Evolutionary conservation across 179 eudicot genomes (phyloP), one percentile per base, ranked within the genome.

Genomic region (Sideroxylon spinosum): DNA sequence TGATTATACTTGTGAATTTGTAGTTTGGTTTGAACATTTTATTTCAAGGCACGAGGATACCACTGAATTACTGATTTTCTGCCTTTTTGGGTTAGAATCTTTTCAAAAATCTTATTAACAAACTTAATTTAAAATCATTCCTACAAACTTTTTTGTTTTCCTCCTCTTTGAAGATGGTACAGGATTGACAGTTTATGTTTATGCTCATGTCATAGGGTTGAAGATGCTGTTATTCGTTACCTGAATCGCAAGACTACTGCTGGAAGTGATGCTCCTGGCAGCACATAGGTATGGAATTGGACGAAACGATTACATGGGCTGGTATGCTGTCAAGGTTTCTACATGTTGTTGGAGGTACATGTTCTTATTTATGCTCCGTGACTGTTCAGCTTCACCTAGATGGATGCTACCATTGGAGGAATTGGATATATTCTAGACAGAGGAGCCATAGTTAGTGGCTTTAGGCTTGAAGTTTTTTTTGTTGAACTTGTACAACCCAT

Each of bases 171-270:
- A 20, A 50, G 23, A 37, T 55, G 1, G 37, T 3, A n/a, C 19
- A 56, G 66, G 64, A 75, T 80, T 59, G 46, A 6, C 5, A 1
- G 44, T 67, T 13, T 78, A 22, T 71, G 29, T 28, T 74, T 19
- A 0, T 76, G 19, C 37, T 22, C 46, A 68, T 61, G 46, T 49
- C 70, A 29, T 68, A 93, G 98, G 98, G 84, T 82, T 68, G 97
- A 94, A 82, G 98, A 94, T 79, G 97, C 98, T 75, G 94, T 93
- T 25, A 81, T 85, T 62, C 91, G 93, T 67, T 93, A 94, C 81
- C 71, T 94, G 82, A 94, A 93, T 75, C 94, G 98, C 72, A 93
- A 88, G 82, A 81, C 91, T 66, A 66, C 82, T 57, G 59, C 77
- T 57, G 94, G 89, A 76, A 81, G 71, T 70, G 92, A 87, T 79